These are phyloP conservation scores for Bruguiera sexangula DNA, from an alignment of 345 rosid genomes.

Conservation along the genomic window DNA sequence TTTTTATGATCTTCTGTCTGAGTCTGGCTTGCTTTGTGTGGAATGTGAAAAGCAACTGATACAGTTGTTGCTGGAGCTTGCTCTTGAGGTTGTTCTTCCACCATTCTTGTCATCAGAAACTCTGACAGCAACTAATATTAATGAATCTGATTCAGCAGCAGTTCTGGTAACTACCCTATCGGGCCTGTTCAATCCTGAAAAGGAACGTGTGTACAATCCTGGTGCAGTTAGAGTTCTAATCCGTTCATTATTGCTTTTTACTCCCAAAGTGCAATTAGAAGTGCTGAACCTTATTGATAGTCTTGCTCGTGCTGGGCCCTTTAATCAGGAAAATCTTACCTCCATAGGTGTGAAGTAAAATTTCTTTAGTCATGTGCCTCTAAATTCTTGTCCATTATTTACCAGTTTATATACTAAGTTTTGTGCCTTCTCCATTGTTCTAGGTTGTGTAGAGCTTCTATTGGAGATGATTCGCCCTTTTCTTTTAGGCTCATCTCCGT, in stretches of 20 bases:
- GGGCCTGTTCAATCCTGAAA: slow-evolving; percentile 63
- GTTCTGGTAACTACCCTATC: slow-evolving; percentile 56
- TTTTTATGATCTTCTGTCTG: slow-evolving; percentile 82
- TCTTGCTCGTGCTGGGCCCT: slow-evolving; percentile 86
- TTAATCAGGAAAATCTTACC: slow-evolving; percentile 92
- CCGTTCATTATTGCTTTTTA: slow-evolving; percentile 82
- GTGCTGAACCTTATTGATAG: slow-evolving; percentile 69
- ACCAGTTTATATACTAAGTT: neutral
- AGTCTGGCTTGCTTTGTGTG: slow-evolving; percentile 92
- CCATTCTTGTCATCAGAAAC: slow-evolving; percentile 72
- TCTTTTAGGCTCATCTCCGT: slow-evolving; percentile 75
- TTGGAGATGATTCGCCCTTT: slow-evolving; percentile 88
- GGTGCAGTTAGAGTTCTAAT: slow-evolving; percentile 82
- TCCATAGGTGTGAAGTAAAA: slow-evolving; percentile 66
- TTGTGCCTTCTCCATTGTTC: slow-evolving; percentile 29
- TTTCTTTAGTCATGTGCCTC: neutral
- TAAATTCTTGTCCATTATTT: neutral
- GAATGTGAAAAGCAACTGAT: slow-evolving; percentile 95
- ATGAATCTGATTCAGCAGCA: slow-evolving; percentile 44
- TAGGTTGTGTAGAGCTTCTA: slow-evolving; percentile 93
- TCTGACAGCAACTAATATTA: slow-evolving; percentile 35
- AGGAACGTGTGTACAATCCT: slow-evolving; percentile 87
- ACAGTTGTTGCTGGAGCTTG: slow-evolving; percentile 87
- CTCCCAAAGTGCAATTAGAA: slow-evolving; percentile 91
- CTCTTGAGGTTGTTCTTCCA: slow-evolving; percentile 89